Conservation (phyloP, 306 rosid species). For the Vigna reflexopilosa region DNA sequence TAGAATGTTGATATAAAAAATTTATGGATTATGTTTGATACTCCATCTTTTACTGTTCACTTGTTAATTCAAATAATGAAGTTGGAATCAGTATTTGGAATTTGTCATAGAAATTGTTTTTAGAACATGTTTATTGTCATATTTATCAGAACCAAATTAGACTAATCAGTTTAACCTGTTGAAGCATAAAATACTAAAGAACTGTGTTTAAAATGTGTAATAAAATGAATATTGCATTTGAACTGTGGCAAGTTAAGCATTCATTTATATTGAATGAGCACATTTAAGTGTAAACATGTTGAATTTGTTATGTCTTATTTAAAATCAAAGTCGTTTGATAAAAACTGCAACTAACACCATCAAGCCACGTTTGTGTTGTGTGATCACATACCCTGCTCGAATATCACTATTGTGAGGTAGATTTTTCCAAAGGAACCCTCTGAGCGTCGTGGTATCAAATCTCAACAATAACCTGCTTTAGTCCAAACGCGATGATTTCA, state of each 20-base stretch:
- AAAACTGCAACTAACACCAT: not conserved
- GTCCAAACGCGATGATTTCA: constrained; percentile 23
- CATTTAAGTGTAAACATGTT: not conserved
- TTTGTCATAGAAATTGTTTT: constrained; percentile 19
- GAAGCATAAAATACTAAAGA: not conserved
- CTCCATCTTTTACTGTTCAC: constrained; percentile 30
- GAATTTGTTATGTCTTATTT: constrained; percentile 18
- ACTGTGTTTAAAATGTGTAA: not conserved
- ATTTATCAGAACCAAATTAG: not conserved
- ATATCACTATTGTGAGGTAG: not conserved
- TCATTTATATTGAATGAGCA: not conserved
- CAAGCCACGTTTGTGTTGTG: not conserved
- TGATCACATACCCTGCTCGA: not conserved
- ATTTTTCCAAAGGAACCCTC: not conserved
- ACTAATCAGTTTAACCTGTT: not conserved
- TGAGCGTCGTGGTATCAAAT: not conserved
- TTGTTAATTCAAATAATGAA: constrained; percentile 15
- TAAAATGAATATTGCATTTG: constrained; percentile 1
- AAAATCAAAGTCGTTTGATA: constrained; percentile 13
- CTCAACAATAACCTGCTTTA: constrained; percentile 2
- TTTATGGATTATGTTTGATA: not conserved
- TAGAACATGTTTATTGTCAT: constrained; percentile 27
- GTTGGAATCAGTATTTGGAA: not conserved
- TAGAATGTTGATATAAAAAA: constrained; percentile 29
- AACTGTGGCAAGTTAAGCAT: constrained; percentile 9